Percentiles rank a stretch among this genome's conserved stretches.
Evolutionary conservation across 768 basidiomycete species (phyloP).

Genomic region (Podaxis sp.): DNA sequence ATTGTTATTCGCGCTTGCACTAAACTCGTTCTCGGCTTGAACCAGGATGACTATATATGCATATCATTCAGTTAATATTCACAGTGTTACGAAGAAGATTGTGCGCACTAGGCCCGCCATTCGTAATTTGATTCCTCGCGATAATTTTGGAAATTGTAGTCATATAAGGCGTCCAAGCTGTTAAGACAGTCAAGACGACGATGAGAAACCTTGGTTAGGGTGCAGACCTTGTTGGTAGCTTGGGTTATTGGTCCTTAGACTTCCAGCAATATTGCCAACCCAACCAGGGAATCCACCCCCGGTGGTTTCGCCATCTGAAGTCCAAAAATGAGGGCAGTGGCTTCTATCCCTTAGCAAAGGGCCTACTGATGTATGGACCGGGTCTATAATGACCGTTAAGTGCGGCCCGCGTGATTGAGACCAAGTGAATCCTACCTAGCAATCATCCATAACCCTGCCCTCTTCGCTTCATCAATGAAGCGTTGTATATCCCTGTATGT

Average conservation of each 20-base stretch:
- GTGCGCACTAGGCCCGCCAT: conserved; percentile 51
- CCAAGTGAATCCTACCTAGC: conserved; percentile 30
- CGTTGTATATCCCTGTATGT: conserved; percentile 49
- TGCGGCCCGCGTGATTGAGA: neutral
- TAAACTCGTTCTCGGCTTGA: conserved; percentile 57
- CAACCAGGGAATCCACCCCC: conserved; percentile 58
- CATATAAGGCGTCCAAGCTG: conserved; percentile 56
- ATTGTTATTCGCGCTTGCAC: conserved; percentile 34
- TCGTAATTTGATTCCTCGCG: conserved; percentile 51
- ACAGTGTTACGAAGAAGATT: neutral
- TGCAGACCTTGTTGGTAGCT: conserved; percentile 38
- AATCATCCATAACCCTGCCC: conserved; percentile 53
- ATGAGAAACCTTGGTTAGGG: neutral
- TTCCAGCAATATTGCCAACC: conserved; percentile 50
- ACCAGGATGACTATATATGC: conserved; percentile 36
- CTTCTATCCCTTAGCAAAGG: neutral
- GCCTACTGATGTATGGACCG: conserved; percentile 49
- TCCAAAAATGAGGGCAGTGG: neutral
- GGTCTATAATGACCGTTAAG: conserved; percentile 26
- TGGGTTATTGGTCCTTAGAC: conserved; percentile 44
- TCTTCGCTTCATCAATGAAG: conserved; percentile 47
- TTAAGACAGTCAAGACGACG: neutral
- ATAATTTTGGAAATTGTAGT: conserved; percentile 44
- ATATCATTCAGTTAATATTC: neutral
- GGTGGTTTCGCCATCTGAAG: conserved; percentile 42